These are phyloP conservation scores for Colletotrichum simmondsii DNA, from an alignment of 2,329 filamentous ascomycete species.

Conservation along the genomic window DNA sequence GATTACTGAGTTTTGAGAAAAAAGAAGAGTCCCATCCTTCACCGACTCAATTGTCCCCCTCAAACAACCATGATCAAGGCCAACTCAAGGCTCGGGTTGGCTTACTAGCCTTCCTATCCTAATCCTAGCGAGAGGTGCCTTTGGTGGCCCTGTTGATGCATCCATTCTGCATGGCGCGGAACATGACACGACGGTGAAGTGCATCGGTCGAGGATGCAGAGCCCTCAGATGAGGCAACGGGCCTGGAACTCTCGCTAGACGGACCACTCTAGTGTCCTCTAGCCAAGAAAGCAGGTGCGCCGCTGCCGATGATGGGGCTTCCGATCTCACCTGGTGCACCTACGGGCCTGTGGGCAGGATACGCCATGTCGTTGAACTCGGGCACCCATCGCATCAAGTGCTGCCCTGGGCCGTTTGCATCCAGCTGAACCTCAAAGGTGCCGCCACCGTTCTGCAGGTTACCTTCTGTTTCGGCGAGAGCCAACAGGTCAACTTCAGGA, in stretches of 20 bases:
- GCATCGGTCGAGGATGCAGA: not conserved
- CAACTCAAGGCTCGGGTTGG: not conserved
- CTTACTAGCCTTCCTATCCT: not conserved
- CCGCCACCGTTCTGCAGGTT: constrained; percentile 88
- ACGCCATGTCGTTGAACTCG: constrained; percentile 54
- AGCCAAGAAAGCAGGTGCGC: constrained; percentile 41
- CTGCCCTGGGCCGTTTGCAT: constrained; percentile 50
- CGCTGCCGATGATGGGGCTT: constrained; percentile 67
- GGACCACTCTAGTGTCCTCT: constrained; percentile 29
- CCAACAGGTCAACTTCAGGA: constrained; percentile 76
- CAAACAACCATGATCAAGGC: not conserved
- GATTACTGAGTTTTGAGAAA: constrained; percentile 3
- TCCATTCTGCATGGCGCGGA: constrained; percentile 18
- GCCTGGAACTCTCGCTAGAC: not conserved
- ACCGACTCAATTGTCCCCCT: not conserved
- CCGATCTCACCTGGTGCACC: constrained; percentile 76
- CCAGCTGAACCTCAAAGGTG: constrained; percentile 77
- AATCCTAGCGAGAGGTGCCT: not conserved
- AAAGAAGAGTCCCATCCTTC: not conserved
- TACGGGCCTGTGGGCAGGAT: constrained; percentile 55
- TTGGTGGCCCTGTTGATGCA: not conserved
- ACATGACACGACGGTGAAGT: not conserved
- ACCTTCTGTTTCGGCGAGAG: constrained; percentile 92
- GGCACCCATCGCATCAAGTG: constrained; percentile 66
- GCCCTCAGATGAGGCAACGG: not conserved